Conservation (phyloP, 352 stramenopile genomes). For the Phytophthora rubi region DNA sequence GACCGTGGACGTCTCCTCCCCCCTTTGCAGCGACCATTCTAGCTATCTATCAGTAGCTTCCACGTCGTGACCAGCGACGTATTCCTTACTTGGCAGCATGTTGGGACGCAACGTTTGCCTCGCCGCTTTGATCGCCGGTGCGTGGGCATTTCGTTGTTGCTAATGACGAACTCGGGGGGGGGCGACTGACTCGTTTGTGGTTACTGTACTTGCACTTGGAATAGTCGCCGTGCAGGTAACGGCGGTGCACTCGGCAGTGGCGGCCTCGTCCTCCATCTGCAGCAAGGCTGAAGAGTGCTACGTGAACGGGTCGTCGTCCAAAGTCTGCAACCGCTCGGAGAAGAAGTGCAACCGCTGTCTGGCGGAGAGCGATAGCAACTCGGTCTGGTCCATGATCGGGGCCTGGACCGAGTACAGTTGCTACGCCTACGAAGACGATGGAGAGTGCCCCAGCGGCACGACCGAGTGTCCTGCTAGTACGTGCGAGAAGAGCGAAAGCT, state of each 20-base stretch:
- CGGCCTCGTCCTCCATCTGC: constrained; percentile 36
- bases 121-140: constrained; percentile 35
- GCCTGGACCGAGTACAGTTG: constrained; percentile 53
- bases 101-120: constrained; percentile 36
- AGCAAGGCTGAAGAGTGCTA: constrained; percentile 49
- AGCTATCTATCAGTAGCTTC: background rate
- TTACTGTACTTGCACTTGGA: background rate
- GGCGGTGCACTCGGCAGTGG: constrained; percentile 15
- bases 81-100: constrained; percentile 14
- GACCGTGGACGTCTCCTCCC: background rate
- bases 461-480: constrained; percentile 48
- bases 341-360: constrained; percentile 58
- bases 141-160: constrained; percentile 4
- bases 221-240: constrained; percentile 34
- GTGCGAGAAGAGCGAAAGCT: constrained; percentile 8
- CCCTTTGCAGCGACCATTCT: background rate
- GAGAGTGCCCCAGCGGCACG: constrained; percentile 46
- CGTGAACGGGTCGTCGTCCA: constrained; percentile 48
- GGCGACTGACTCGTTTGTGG: background rate
- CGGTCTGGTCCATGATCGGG: constrained; percentile 25
- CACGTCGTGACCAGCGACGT: constrained; percentile 33
- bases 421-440: constrained; percentile 42
- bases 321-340: constrained; percentile 51
- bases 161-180: background rate
- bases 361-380: constrained; percentile 33